phyloP scores from a whole-genome alignment of 116 monocot genomes.

The Phalaenopsis hybrid region DNA sequence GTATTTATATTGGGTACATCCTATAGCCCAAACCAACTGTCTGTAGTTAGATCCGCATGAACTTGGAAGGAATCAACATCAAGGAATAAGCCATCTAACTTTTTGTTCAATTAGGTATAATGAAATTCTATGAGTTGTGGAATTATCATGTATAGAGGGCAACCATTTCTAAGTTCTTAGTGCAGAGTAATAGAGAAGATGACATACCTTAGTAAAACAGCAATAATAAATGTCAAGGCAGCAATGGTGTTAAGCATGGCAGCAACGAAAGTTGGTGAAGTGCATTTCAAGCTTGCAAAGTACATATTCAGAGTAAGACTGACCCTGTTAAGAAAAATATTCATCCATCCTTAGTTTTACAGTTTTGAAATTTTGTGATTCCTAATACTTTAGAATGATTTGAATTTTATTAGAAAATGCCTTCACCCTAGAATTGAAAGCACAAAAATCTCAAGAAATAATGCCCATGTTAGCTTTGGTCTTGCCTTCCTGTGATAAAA shows the following conservation, averaged over 20 bases:
- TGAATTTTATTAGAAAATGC: not conserved
- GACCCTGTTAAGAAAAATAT: slow-evolving; percentile 33
- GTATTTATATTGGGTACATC: too few relatives aligned
- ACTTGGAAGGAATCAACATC: too few relatives aligned
- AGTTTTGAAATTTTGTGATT: not conserved
- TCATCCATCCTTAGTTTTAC: not conserved
- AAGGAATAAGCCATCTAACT: too few relatives aligned
- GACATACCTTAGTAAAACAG: slow-evolving; percentile 56
- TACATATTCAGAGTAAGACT: slow-evolving; percentile 85
- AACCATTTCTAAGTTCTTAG: too few relatives aligned
- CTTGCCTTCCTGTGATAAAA: slow-evolving; percentile 49
- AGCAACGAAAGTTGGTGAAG: slow-evolving; percentile 68
- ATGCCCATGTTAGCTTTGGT: slow-evolving; percentile 76
- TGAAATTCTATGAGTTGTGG: too few relatives aligned
- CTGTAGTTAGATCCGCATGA: too few relatives aligned
- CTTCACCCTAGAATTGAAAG: slow-evolving; percentile 77
- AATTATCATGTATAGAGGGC: too few relatives aligned
- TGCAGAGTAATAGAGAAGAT: not conserved
- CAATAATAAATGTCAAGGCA: slow-evolving; percentile 78
- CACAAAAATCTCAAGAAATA: slow-evolving; percentile 70
- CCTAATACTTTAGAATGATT: not conserved
- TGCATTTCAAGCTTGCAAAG: slow-evolving; percentile 75
- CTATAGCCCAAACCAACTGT: too few relatives aligned
- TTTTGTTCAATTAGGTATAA: too few relatives aligned
- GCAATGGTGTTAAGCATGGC: slow-evolving; percentile 79